Evolutionary conservation across 2,329 filamentous ascomycete species (phyloP).

Genomic region (Ophiostoma triangulosporum): DNA sequence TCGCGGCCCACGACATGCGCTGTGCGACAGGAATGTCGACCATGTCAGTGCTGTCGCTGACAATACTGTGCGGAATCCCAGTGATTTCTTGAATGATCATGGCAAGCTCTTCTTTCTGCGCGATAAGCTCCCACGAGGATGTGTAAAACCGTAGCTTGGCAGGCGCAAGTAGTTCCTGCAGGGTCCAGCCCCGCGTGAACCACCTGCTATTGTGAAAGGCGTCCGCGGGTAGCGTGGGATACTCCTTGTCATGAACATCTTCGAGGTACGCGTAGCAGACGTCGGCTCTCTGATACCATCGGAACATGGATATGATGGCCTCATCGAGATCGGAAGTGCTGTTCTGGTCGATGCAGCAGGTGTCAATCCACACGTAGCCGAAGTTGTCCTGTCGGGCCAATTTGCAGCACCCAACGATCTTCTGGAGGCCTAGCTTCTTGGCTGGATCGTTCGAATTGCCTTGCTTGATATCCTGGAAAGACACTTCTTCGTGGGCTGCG

Average conservation of each 20-base stretch:
- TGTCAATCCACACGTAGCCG: constrained; percentile 12
- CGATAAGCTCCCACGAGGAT: not conserved
- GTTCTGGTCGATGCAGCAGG: constrained; percentile 15
- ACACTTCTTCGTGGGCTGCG: not conserved
- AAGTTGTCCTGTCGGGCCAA: not conserved
- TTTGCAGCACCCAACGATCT: not conserved
- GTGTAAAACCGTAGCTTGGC: constrained; percentile 17
- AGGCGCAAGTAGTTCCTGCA: constrained; percentile 51
- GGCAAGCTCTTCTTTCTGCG: constrained; percentile 4
- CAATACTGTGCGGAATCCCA: constrained; percentile 3
- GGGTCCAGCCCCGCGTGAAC: constrained; percentile 34
- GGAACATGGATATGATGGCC: constrained; percentile 14
- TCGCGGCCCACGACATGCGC: constrained; percentile 20
- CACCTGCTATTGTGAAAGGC: constrained; percentile 15
- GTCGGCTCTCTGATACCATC: constrained; percentile 7
- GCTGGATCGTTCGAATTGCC: not conserved
- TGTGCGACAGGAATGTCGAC: constrained; percentile 12
- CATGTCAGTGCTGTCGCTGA: not conserved
- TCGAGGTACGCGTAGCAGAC: constrained; percentile 12
- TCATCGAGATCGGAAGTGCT: constrained; percentile 11
- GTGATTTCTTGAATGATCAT: constrained; percentile 7
- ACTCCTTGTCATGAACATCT: not conserved
- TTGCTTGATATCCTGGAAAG: not conserved
- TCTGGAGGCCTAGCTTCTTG: not conserved
- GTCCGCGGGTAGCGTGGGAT: not conserved